A percentile compares a stretch with the other conserved stretches of the same genome.
Evolutionary conservation across 129 eudicot species (phyloP).

Genomic region (sunflower (Helianthus annuus)): DNA sequence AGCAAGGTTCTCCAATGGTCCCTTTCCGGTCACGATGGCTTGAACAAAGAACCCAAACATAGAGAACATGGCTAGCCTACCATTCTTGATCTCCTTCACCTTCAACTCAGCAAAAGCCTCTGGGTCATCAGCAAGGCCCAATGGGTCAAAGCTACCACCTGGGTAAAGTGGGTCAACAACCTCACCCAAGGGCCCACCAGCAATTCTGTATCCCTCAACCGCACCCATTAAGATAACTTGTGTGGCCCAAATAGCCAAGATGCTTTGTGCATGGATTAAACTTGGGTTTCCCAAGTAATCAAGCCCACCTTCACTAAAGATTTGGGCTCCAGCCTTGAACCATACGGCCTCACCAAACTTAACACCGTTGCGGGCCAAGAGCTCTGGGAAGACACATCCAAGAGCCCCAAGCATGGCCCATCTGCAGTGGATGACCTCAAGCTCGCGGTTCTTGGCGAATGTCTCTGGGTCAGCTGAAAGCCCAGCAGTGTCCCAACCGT

Average conservation of each 20-base stretch:
- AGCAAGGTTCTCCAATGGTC: constrained; percentile 32
- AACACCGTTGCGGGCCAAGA: constrained; percentile 69
- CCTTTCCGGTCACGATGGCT: constrained; percentile 33
- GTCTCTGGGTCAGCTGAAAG: constrained; percentile 77
- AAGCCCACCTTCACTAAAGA: constrained; percentile 76
- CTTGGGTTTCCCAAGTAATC: constrained; percentile 77
- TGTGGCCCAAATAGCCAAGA: constrained; percentile 74
- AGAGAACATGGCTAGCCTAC: constrained; percentile 62
- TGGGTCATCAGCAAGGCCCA: constrained; percentile 63
- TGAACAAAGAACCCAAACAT: constrained; percentile 36
- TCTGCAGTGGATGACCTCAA: constrained; percentile 45
- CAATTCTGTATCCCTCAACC: constrained; percentile 72
- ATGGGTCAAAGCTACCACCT: constrained; percentile 63
- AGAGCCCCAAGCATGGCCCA: constrained; percentile 65
- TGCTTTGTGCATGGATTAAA: constrained; percentile 69
- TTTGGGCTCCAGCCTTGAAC: constrained; percentile 82
- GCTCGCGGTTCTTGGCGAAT: constrained; percentile 76
- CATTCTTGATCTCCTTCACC: constrained; percentile 64
- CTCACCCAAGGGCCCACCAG: constrained; percentile 72
- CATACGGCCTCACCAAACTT: constrained; percentile 75
- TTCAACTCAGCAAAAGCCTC: constrained; percentile 61
- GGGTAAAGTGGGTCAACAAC: constrained; percentile 60
- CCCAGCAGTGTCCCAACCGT: constrained; percentile 79
- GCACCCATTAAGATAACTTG: constrained; percentile 77
- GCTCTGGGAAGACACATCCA: constrained; percentile 76